Base-by-base conservation (phyloP, 2,329 filamentous ascomycete species). In the Penicillium griseofulvum region DNA sequence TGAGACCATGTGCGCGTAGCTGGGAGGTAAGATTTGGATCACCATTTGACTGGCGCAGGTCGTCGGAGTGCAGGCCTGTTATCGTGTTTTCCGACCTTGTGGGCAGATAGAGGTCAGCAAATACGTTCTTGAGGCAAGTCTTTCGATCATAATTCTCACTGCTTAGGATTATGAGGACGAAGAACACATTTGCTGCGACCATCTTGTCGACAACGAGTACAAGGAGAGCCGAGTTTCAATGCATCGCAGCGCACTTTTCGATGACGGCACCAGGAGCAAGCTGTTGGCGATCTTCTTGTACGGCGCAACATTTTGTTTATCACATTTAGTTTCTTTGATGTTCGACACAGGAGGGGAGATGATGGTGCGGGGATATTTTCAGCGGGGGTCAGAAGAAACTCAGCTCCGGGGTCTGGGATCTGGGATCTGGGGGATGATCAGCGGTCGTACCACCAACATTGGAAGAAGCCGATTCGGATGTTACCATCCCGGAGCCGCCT, bases 191-290 rank as follows among this genome's bases (percentile, higher is more conserved):
- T 53, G 0, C 70, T 72, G 60, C 81, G 78, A 55, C 76, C 78
- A 59, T 81, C 79, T 52, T 80, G 76, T 43, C 78, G 78, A 63
- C 79, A 82, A 53, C 81, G 81, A 71, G 80, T 81, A 67, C 77
- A 82, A 8, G 79, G 80, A 44, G 59, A 63, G n/a, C 67, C 69
- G 8, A 63, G 52, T 19, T 69, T 67, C 1, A 68, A 67, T 17
- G 67, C 65, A 57, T 71, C 67, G 43, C 69, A 68, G 38, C 68
- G 62, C 24, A 73, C 66, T 43, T 69, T 69, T 39, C 69, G 65
- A 47, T 69, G 62, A 53, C 70, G 71, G 33, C 71, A 74, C 60
- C 65, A 67, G 12, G 62, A 64, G 41, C 71, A 73, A 1, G 70
- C 71, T 22, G 62, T 66, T 11, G 67, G 63, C 2, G 71, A 67